phyloP scores from a whole-genome alignment of 495 filamentous ascomycete genomes.

The Ascodesmis nigricans region DNA sequence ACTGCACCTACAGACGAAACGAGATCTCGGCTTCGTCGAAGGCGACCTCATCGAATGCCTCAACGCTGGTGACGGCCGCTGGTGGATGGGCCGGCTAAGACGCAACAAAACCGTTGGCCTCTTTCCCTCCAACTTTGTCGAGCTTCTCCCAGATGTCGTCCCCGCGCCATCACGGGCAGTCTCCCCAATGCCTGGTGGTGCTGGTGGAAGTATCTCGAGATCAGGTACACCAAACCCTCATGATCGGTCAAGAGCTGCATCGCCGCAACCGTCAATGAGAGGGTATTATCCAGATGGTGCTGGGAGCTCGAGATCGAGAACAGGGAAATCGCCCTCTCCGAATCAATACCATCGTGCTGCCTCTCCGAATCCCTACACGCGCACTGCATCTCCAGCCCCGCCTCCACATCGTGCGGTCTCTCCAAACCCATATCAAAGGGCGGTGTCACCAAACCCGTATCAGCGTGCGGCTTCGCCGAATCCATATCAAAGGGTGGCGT shows the following conservation, averaged over 20 bases:
- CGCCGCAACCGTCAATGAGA: conserved; percentile 24
- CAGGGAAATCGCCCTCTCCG: conserved; percentile 21
- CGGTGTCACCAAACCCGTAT: background rate
- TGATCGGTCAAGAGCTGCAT: too few species aligned
- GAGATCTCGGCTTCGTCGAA: conserved; percentile 88
- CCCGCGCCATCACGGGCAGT: conserved; percentile 43
- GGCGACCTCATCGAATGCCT: conserved; percentile 95
- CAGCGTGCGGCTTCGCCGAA: conserved; percentile 27
- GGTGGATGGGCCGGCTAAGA: conserved; percentile 86
- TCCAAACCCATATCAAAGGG: conserved; percentile 11
- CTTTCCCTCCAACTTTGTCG: conserved; percentile 94
- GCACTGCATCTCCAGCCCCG: conserved; percentile 21
- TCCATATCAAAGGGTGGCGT: conserved; percentile 20
- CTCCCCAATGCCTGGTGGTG: conserved; percentile 45
- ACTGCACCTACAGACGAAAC: conserved; percentile 46
- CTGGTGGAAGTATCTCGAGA: conserved; percentile 30
- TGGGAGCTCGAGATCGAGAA: conserved; percentile 8
- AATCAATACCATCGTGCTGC: conserved; percentile 22
- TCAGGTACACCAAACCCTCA: too few species aligned
- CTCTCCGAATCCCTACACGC: conserved; percentile 23
- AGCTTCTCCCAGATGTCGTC: conserved; percentile 66
- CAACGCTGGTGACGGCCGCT: conserved; percentile 89
- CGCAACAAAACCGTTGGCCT: conserved; percentile 74
- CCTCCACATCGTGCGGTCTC: conserved; percentile 15
- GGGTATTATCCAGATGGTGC: conserved; percentile 4